Evolutionary conservation across 2,329 filamentous ascomycete species (phyloP), one percentile per base, ranked within the genome.

Genomic region (Berkeleyomyces basicola): DNA sequence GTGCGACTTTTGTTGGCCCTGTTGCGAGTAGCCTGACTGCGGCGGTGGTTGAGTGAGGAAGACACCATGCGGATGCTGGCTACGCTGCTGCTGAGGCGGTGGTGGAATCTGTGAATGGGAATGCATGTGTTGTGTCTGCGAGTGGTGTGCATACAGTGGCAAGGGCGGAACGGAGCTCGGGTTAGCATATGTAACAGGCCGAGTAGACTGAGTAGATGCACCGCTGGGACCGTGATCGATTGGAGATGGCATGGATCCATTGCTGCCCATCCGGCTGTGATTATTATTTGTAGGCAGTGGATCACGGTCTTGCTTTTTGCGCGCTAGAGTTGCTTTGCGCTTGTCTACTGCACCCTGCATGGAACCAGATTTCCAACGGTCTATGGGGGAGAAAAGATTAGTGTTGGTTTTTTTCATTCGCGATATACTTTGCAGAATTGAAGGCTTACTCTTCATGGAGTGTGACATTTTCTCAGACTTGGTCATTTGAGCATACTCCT

Each of bases 391-490:
- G 44, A n/a, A 55, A 14, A 46, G 57, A 68, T 70, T 70, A 73
- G 72, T 65, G 55, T 16, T 23, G 16, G 23, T 37, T 40, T 33
- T 43, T 37, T 57, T 11, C 33, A 6, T 3, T 6, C 43, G 36
- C 4, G 40, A 33, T 44, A 3, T 7, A 33, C 11, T 31, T 31
- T 31, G 59, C 42, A 63, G 23, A 40, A 37, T 42, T 36, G 58
- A 9, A 57, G 47, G 71, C 77, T 73, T 74, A 83, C 81, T 79
- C 74, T 82, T 82, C 81, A 84, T 84, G 2, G 80, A 83, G 16
- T 77, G 77, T n/a, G 79, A 82, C 81, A 84, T 83, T 75, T 84
- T 84, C 72, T 84, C 81, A 39, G 79, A 82, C 72, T 84, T 84
- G 58, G 79, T 83, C 80, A 83, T 83, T 51, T 78, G 75, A 43